Percentiles rank a stretch among this genome's conserved stretches.
These are phyloP conservation scores for Candida suzukii DNA, from an alignment of 805 yeast genomes.

Conservation along the genomic window DNA sequence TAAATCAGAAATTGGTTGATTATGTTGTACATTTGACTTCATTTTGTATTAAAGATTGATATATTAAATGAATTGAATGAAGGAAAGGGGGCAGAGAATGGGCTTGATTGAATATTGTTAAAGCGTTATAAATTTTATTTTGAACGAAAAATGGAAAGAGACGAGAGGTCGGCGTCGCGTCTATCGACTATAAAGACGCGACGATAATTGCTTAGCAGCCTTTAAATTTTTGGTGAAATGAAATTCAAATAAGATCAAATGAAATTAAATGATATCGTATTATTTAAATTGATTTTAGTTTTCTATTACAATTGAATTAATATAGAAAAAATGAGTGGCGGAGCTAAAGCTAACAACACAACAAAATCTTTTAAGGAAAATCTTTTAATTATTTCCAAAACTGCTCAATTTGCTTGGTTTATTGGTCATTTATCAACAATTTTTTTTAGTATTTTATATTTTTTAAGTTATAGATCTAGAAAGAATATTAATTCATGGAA, in stretches of 20 bases:
- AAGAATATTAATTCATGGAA: conserved; percentile 25
- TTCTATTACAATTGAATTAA: neutral
- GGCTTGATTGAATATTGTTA: too few species aligned
- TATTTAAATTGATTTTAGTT: too few species aligned
- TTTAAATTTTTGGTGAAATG: too few species aligned
- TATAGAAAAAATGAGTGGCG: too few species aligned
- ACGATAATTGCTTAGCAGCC: too few species aligned
- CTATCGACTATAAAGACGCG: too few species aligned
- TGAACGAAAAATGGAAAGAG: too few species aligned
- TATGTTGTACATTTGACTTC: neutral
- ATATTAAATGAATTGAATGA: neutral
- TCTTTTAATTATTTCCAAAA: conserved; percentile 20
- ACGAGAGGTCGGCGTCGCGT: too few species aligned
- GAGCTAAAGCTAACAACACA: conserved; percentile 2
- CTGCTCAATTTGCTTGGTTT: conserved; percentile 76
- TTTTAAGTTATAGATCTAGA: conserved; percentile 26
- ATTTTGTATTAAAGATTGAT: neutral
- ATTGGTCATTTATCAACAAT: conserved; percentile 47
- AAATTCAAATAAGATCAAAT: too few species aligned
- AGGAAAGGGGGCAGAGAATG: too few species aligned
- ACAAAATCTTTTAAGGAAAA: conserved; percentile 6
- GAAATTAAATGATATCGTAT: too few species aligned
- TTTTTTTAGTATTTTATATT: conserved; percentile 30
- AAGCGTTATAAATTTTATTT: too few species aligned
- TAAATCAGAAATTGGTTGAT: neutral